Evolutionary conservation across 306 rosid species (phyloP), one percentile per base, ranked within the genome.

Genomic region (Trifolium subterraneum): DNA sequence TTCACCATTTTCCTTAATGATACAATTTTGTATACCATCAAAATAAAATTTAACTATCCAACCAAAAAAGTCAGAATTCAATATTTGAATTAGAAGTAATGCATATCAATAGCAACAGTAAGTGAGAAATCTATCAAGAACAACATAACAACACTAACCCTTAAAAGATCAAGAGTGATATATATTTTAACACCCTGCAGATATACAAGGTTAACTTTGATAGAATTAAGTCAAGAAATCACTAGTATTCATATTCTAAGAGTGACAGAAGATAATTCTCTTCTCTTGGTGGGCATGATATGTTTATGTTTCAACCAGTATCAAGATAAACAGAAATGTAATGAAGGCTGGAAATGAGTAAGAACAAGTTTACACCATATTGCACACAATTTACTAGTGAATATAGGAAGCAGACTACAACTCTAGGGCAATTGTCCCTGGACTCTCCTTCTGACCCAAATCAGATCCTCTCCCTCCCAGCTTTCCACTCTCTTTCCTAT

Each of bases 111-210:
- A 63, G 29, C 25, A 70, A 52, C 60, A 54, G 29, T 20, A 20
- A 44, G 47, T 39, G 72, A 20, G 63, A 71, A 31, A 76, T 35
- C 74, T 45, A 64, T 52, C 78, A 44, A 47, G 54, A 75, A 75
- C 47, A 74, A 70, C 36, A 59, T 56, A 61, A 61, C 42, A 68
- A 52, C 59, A 52, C 19, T 69, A 62, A n/a, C 44, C 68, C 51
- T 47, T 29, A 50, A 64, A 60, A 48, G 52, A 42, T 36, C 23
- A 61, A 27, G 31, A 70, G 38, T 22, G 19, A 63, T 33, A 51
- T 67, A 35, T 31, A 31, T 31, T n/a, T n/a, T n/a, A n/a, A n/a
- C n/a, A n/a, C n/a, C n/a, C n/a, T n/a, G n/a, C n/a, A n/a, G n/a
- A n/a, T n/a, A n/a, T n/a, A n/a, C n/a, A n/a, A n/a, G n/a, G n/a